Conservation (phyloP, 352 stramenopile species). For the Ophiocytium majus region DNA sequence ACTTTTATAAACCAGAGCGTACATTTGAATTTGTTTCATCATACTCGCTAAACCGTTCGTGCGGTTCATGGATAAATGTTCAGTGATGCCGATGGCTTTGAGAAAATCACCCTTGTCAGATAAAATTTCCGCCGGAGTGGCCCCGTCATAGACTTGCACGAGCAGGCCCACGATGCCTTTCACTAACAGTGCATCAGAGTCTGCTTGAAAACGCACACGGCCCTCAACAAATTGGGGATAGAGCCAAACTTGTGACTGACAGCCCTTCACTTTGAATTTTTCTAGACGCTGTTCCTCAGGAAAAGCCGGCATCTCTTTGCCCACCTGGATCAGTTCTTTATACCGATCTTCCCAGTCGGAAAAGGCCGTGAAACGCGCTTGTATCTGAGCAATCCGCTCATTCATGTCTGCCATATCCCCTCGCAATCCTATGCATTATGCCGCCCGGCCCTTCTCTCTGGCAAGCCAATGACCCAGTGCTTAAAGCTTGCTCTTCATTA, state of each 20-base stretch:
- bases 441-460: background rate
- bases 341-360: slow-evolving; percentile 1
- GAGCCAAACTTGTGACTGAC: slow-evolving; percentile 7
- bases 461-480: background rate
- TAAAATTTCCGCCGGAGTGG: background rate
- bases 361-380: background rate
- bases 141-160: background rate
- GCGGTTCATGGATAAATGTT: slow-evolving; percentile 6
- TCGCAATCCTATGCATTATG: background rate
- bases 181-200: background rate
- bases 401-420: background rate
- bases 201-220: background rate
- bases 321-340: slow-evolving; percentile 7
- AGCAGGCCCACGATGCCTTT: slow-evolving; percentile 7
- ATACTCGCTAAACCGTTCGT: slow-evolving; percentile 6
- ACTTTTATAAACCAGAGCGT: slow-evolving; percentile 1
- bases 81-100: background rate
- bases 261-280: slow-evolving; percentile 17
- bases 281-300: background rate
- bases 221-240: background rate
- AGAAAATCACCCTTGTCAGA: background rate
- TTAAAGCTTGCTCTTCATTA: background rate
- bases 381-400: background rate
- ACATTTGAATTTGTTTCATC: slow-evolving; percentile 18
- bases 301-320: background rate